A percentile compares a stretch with the other conserved stretches of the same genome.
phyloP scores from a whole-genome alignment of 257 asterid species.

The Solanum pinnatisectum region DNA sequence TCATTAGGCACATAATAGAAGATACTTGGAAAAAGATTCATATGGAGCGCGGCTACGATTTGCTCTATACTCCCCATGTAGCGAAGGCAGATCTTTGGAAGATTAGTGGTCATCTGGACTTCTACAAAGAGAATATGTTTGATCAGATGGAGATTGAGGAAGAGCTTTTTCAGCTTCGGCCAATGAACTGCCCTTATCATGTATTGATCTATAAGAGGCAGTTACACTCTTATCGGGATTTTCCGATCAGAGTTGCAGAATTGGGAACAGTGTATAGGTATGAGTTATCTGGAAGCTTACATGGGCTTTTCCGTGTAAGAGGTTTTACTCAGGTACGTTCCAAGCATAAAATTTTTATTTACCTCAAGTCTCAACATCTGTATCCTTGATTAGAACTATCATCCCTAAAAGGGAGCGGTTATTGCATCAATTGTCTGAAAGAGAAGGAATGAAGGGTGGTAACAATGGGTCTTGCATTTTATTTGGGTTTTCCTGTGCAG shows the following conservation, averaged over 20 bases:
- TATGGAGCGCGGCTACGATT: constrained; percentile 72
- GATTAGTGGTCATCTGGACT: constrained; percentile 92
- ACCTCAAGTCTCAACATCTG: neutral
- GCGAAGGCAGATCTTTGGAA: constrained; percentile 97
- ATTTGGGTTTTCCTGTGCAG: neutral
- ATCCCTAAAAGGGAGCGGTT: neutral
- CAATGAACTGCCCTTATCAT: constrained; percentile 99
- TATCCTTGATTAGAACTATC: neutral
- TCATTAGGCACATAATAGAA: constrained; percentile 80
- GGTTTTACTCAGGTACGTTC: constrained; percentile 87
- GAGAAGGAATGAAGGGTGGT: neutral
- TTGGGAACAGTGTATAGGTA: constrained; percentile 96
- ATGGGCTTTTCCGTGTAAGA: constrained; percentile 94
- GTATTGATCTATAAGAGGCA: constrained; percentile 75
- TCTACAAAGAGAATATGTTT: constrained; percentile 91
- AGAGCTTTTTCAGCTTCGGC: constrained; percentile 94
- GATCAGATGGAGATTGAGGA: constrained; percentile 89
- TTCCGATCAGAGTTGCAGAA: constrained; percentile 95
- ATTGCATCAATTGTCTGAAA: neutral
- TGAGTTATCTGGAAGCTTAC: constrained; percentile 93
- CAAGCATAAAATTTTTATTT: neutral
- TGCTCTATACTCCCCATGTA: constrained; percentile 91
- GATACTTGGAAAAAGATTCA: constrained; percentile 86
- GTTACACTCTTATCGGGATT: constrained; percentile 75
- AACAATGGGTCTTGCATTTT: neutral